Evolutionary conservation across 352 stramenopile genomes (phyloP).

Genomic region (Phytopythium chamaehyphon): DNA sequence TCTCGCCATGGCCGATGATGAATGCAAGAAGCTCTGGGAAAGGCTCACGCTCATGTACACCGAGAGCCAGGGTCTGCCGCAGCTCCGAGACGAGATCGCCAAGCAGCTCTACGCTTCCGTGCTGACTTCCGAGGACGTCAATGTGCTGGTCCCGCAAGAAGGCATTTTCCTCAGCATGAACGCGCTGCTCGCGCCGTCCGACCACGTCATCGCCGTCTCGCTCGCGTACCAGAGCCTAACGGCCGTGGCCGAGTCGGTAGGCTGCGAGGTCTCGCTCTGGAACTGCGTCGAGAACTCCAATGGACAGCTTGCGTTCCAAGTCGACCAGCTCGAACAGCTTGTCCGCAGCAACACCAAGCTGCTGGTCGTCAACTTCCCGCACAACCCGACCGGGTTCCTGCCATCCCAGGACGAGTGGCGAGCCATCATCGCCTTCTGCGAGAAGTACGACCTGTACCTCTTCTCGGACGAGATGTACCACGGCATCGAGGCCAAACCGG

Average conservation of each 20-base stretch:
- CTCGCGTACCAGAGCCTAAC: constrained; percentile 56
- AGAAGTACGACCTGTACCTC: constrained; percentile 31
- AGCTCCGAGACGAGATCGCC: constrained; percentile 36
- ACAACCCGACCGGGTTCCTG: constrained; percentile 65
- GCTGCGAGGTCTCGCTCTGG: constrained; percentile 37
- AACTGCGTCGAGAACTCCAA: constrained; percentile 14
- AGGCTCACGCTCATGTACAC: constrained; percentile 39
- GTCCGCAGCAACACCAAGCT: constrained; percentile 50
- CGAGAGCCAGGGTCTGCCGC: constrained; percentile 30
- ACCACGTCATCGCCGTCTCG: constrained; percentile 46
- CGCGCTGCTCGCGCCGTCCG: constrained; percentile 31
- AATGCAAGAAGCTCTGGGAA: constrained; percentile 37
- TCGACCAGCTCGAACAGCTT: constrained; percentile 31
- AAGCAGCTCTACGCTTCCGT: constrained; percentile 20
- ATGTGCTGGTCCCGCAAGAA: constrained; percentile 46
- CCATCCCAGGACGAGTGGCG: constrained; percentile 29
- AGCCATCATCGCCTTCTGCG: constrained; percentile 34
- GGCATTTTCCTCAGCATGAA: constrained; percentile 59
- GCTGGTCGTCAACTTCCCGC: constrained; percentile 70
- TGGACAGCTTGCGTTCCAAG: constrained; percentile 23
- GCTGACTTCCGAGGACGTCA: constrained; percentile 21
- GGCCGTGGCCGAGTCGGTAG: constrained; percentile 28
- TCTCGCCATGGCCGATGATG: constrained; percentile 32
- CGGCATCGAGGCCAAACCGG: constrained; percentile 24
- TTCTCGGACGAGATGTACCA: constrained; percentile 78